Percentiles rank a stretch among this genome's conserved stretches.
Evolutionary conservation across 2,329 filamentous ascomycete genomes (phyloP).

Genomic region (Furcasterigmium sp.): DNA sequence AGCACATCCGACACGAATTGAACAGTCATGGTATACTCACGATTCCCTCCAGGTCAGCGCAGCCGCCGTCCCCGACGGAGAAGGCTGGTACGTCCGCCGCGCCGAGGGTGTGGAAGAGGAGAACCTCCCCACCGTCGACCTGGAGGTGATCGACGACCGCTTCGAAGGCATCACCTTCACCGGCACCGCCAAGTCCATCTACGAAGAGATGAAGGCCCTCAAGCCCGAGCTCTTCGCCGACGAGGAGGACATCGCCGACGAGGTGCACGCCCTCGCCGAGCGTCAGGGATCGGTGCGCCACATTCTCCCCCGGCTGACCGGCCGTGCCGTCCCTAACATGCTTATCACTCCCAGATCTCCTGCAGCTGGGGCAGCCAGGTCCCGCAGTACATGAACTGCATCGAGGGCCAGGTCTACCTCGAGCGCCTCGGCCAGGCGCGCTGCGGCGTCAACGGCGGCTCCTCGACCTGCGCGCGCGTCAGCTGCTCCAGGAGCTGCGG

Average conservation of each 20-base stretch:
- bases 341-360: no score
- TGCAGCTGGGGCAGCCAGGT: not conserved
- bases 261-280: not conserved
- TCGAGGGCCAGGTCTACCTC: not conserved
- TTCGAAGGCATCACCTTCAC: constrained; percentile 5
- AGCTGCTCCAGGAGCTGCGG: not conserved
- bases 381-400: not conserved
- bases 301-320: no score
- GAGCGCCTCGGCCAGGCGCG: not conserved
- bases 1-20: no score
- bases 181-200: constrained; percentile 55
- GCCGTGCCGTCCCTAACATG: no score
- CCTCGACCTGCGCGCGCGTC: not conserved
- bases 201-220: constrained; percentile 80
- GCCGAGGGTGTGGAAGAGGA: no score
- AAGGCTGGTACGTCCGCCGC: no score
- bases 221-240: constrained; percentile 59
- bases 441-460: not conserved
- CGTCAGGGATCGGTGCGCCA: not conserved
- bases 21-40: no score
- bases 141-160: not conserved
- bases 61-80: no score
- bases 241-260: not conserved
- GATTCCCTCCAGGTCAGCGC: no score
- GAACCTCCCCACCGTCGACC: not conserved